Evolutionary conservation across 2,329 filamentous ascomycete species (phyloP).

Genomic region (Trichoderma sp.): DNA sequence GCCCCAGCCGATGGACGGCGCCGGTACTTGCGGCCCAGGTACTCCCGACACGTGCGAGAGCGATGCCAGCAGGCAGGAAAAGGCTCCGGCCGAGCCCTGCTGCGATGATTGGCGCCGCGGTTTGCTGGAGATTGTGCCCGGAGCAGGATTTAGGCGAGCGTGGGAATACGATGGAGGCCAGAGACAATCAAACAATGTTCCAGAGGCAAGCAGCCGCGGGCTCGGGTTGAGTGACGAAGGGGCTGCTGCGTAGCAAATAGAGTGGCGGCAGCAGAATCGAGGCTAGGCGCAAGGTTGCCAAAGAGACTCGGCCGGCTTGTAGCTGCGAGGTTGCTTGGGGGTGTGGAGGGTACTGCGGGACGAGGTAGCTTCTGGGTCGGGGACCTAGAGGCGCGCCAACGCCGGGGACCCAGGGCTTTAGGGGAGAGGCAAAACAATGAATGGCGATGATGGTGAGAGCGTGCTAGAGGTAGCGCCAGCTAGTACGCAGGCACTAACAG

Average conservation of each 20-base stretch:
- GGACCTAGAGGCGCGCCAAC: background rate
- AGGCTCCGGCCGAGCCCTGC: background rate
- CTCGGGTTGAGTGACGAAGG: background rate
- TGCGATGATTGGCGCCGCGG: background rate
- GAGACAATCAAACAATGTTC: background rate
- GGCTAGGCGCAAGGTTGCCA: conserved; percentile 9
- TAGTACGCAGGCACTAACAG: background rate
- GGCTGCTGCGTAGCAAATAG: conserved; percentile 15
- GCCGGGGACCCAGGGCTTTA: background rate
- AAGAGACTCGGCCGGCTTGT: background rate
- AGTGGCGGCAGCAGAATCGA: conserved; percentile 15
- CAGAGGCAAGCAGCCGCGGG: background rate
- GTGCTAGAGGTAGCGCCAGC: background rate
- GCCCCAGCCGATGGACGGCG: background rate
- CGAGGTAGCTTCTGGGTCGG: background rate
- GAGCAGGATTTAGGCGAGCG: conserved; percentile 10
- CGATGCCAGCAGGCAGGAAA: background rate
- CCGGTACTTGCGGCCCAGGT: background rate
- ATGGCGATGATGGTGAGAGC: background rate
- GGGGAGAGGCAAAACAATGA: background rate
- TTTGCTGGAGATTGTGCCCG: background rate
- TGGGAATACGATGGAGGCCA: background rate
- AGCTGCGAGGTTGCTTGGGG: background rate
- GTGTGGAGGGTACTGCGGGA: background rate
- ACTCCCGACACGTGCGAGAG: background rate